Evolutionary conservation across 169 alveolate genomes (phyloP).

Genomic region (Amoebophrya sp.): DNA sequence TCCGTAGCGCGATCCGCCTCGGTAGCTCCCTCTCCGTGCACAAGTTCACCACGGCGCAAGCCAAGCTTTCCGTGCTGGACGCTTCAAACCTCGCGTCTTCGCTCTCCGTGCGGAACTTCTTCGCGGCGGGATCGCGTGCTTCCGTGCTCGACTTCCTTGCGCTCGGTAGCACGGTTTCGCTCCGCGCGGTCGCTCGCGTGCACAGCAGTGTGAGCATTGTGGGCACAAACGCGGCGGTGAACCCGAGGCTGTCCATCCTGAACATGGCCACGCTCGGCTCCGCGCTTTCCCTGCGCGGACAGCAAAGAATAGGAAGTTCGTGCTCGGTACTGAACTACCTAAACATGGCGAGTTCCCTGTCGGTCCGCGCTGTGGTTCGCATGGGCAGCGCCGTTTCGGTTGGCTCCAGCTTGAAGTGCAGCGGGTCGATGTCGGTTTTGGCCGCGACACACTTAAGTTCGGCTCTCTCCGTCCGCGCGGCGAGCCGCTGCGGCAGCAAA

Average conservation of each 20-base stretch:
- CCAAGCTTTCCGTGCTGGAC: background rate
- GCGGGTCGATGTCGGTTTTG: background rate
- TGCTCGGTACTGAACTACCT: background rate
- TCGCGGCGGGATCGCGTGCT: background rate
- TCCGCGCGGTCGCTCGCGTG: background rate
- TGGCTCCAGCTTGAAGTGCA: background rate
- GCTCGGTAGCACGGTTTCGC: slow-evolving; percentile 7
- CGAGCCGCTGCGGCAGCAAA: background rate
- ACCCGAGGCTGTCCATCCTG: background rate
- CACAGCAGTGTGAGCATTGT: background rate
- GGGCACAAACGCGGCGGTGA: background rate
- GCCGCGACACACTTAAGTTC: background rate
- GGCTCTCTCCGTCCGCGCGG: background rate
- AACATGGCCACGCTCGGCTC: background rate
- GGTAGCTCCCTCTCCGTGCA: slow-evolving; percentile 23
- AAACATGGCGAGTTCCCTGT: background rate
- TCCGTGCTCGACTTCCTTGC: background rate
- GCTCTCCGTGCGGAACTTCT: background rate
- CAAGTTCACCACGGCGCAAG: too few species aligned
- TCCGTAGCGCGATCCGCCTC: background rate
- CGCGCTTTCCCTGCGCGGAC: slow-evolving; percentile 21
- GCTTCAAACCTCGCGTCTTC: background rate
- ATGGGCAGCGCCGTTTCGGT: background rate
- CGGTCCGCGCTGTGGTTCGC: background rate
- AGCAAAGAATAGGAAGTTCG: background rate